These are phyloP conservation scores for Neophaeococcomyces mojaviensis DNA, from an alignment of 2,329 filamentous ascomycete genomes.

Conservation along the genomic window DNA sequence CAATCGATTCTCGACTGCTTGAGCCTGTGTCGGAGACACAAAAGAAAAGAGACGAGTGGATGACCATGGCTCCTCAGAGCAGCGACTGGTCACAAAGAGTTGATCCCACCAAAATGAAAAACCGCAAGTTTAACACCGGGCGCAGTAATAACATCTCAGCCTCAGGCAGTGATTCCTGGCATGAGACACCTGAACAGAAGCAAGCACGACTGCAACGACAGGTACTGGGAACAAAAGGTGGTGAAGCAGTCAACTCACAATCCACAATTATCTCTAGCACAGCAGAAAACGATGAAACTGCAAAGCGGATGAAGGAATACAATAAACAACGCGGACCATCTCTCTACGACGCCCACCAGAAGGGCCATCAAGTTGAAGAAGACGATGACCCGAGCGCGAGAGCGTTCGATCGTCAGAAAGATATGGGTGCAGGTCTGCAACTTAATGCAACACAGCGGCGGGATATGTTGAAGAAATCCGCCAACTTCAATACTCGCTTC, in stretches of 20 bases:
- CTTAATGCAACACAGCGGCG: constrained; percentile 66
- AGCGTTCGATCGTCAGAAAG: constrained; percentile 86
- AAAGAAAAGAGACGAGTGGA: constrained; percentile 73
- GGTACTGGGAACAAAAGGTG: constrained; percentile 61
- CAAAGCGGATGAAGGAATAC: constrained; percentile 50
- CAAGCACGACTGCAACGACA: constrained; percentile 71
- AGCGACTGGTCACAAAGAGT: constrained; percentile 51
- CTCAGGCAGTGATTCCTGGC: constrained; percentile 54
- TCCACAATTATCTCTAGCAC: constrained; percentile 9
- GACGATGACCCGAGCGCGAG: constrained; percentile 88
- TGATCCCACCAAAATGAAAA: constrained; percentile 76
- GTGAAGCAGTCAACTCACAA: constrained; percentile 14
- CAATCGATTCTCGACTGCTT: constrained; percentile 28
- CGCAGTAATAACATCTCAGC: constrained; percentile 45
- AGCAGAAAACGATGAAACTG: constrained; percentile 37
- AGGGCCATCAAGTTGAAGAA: constrained; percentile 47
- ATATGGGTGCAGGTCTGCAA: constrained; percentile 70
- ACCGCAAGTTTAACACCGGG: constrained; percentile 72
- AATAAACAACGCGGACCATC: constrained; percentile 51
- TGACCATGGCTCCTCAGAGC: constrained; percentile 61
- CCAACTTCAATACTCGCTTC: constrained; percentile 76
- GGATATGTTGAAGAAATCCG: constrained; percentile 70
- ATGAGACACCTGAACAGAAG: constrained; percentile 85
- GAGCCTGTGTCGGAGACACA: constrained; percentile 33
- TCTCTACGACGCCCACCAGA: constrained; percentile 53